Percentiles rank a stretch among this genome's conserved stretches.
Conservation (phyloP, 495 filamentous ascomycete species). For the Pyrenopolyporus hunteri region DNA sequence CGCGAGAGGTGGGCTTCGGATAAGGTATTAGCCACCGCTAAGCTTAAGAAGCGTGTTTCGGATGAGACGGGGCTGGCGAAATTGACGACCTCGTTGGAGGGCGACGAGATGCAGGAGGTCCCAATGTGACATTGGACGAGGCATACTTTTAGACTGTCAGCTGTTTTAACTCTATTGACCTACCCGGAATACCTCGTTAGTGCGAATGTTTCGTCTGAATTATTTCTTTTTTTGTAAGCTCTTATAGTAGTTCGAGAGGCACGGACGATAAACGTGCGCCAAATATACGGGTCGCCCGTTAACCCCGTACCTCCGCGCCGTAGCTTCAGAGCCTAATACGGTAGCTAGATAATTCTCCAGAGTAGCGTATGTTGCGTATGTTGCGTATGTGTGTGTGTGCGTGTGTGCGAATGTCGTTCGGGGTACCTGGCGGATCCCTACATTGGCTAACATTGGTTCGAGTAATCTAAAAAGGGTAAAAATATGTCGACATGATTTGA, state of each 20-base stretch:
- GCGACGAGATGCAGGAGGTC: constrained; percentile 26
- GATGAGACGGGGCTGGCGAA: constrained; percentile 22
- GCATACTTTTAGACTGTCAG: constrained; percentile 21
- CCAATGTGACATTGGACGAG: constrained; percentile 16
- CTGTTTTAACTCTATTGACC: constrained; percentile 16
- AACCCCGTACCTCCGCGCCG: constrained; percentile 15
- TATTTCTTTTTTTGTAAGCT: constrained; percentile 2
- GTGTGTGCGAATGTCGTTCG: background rate
- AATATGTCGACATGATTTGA: constrained; percentile 35
- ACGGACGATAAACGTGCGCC: constrained; percentile 5
- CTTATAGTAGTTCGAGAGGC: constrained; percentile 20
- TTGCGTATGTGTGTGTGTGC: too few relatives aligned
- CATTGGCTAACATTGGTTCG: constrained; percentile 22
- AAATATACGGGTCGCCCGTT: constrained; percentile 1
- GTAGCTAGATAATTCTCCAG: constrained; percentile 22
- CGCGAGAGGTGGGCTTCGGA: constrained; percentile 23
- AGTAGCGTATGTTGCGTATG: constrained; percentile 1
- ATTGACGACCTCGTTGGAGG: constrained; percentile 18
- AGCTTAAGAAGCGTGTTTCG: constrained; percentile 31
- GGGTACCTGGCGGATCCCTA: constrained; percentile 17
- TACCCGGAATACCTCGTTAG: constrained; percentile 23
- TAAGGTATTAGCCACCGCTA: constrained; percentile 30
- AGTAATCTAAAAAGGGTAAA: constrained; percentile 17
- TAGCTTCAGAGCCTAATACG: constrained; percentile 12
- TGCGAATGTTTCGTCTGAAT: constrained; percentile 2